These are phyloP conservation scores for Limonomyces culmigenus DNA, from an alignment of 1,284 basidiomycete genomes.

Conservation along the genomic window DNA sequence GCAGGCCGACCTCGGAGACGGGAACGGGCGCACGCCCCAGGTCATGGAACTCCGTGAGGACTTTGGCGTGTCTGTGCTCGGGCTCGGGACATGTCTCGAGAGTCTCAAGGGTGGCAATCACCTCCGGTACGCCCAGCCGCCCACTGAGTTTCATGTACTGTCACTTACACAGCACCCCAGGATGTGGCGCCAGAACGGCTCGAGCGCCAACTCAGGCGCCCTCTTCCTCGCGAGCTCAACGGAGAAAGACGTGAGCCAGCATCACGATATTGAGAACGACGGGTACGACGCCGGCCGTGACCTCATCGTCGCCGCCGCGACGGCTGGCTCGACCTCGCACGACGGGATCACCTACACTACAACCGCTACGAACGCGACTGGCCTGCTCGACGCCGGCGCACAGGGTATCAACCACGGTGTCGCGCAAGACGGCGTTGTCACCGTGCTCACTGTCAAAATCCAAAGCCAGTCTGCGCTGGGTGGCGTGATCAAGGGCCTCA, in stretches of 20 bases:
- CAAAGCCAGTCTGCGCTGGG: no score
- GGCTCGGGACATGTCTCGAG: slow-evolving; percentile 37
- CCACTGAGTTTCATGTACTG: no score
- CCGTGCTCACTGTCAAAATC: slow-evolving; percentile 11
- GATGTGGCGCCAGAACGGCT: slow-evolving; percentile 55
- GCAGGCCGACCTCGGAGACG: slow-evolving; percentile 55
- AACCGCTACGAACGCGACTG: slow-evolving; percentile 17
- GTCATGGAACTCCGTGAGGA: slow-evolving; percentile 45
- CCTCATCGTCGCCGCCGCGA: background rate
- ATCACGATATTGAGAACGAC: slow-evolving; percentile 29
- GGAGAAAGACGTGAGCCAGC: slow-evolving; percentile 25
- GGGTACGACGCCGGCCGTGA: slow-evolving; percentile 32
- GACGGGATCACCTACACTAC: slow-evolving; percentile 29
- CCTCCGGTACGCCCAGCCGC: slow-evolving; percentile 22
- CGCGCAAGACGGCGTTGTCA: slow-evolving; percentile 11
- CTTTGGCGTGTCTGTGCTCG: slow-evolving; percentile 31
- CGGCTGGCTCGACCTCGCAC: slow-evolving; percentile 17
- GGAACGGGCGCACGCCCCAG: slow-evolving; percentile 29
- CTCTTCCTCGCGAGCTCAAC: slow-evolving; percentile 50
- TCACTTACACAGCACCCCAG: slow-evolving; percentile 16
- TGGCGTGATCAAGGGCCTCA: no score
- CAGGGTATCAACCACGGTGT: slow-evolving; percentile 8
- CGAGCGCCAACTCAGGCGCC: slow-evolving; percentile 32
- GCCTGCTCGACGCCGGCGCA: slow-evolving; percentile 17
- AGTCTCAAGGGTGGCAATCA: slow-evolving; percentile 45